Evolutionary conservation across 257 asterid genomes (phyloP).

Genomic region (Petrea volubilis): DNA sequence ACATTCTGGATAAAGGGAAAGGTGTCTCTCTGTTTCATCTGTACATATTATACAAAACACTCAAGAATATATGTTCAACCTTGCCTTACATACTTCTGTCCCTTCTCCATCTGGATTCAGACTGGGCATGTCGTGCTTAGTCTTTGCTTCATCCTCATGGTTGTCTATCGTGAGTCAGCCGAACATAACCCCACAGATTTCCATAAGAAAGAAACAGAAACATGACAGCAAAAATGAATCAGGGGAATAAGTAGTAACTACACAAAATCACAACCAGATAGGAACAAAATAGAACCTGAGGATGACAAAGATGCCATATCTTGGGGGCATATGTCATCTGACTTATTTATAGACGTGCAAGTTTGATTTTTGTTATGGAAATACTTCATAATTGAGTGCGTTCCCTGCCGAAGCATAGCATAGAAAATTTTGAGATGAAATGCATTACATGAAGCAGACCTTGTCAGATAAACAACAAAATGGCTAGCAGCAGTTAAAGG

Average conservation of each 20-base stretch:
- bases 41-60: conserved; percentile 13
- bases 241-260: conserved; percentile 15
- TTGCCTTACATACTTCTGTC: conserved; percentile 40
- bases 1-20: background rate
- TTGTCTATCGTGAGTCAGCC: conserved; percentile 32
- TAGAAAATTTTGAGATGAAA: conserved; percentile 10
- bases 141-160: conserved; percentile 40
- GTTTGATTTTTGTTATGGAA: conserved; percentile 53
- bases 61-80: conserved; percentile 27
- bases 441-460: too few species aligned
- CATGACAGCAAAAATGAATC: conserved; percentile 18
- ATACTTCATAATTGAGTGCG: conserved; percentile 76
- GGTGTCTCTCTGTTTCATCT: background rate
- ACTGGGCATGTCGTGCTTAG: conserved; percentile 25
- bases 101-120: conserved; percentile 38
- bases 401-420: conserved; percentile 66
- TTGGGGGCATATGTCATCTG: conserved; percentile 38
- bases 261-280: conserved; percentile 24
- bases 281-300: conserved; percentile 52
- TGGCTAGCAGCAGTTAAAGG: background rate
- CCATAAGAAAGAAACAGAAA: conserved; percentile 29
- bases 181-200: conserved; percentile 28
- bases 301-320: conserved; percentile 40
- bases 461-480: background rate
- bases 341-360: conserved; percentile 31